phyloP scores from a whole-genome alignment of 768 basidiomycete genomes.

The Ramaria rubella region DNA sequence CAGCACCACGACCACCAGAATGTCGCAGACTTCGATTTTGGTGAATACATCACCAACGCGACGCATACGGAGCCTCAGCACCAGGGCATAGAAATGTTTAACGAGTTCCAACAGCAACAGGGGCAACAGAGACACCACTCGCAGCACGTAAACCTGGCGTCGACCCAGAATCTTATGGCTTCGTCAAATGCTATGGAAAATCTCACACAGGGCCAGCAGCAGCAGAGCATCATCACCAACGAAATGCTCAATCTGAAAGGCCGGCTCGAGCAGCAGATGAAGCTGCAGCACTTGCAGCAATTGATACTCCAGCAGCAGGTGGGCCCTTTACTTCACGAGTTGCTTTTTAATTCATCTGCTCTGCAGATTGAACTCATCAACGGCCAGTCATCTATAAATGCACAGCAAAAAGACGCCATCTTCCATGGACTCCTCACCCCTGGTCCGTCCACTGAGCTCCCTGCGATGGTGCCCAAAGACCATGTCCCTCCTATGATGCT shows the following conservation, averaged over 20 bases:
- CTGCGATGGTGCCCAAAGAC: constrained; percentile 50
- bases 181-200: not conserved
- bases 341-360: not conserved
- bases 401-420: constrained; percentile 21
- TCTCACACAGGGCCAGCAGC: not conserved
- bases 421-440: constrained; percentile 62
- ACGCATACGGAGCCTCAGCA: not conserved
- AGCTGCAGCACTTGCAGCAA: constrained; percentile 70
- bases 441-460: constrained; percentile 63
- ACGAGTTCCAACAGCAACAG: constrained; percentile 9
- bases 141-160: constrained; percentile 4
- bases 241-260: constrained; percentile 16
- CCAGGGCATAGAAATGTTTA: constrained; percentile 2
- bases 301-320: constrained; percentile 91
- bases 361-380: constrained; percentile 66
- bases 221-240: not conserved
- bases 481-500: constrained; percentile 60
- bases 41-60: not conserved
- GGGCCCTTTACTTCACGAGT: constrained; percentile 17
- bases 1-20: not conserved
- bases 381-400: constrained; percentile 25
- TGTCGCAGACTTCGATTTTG: constrained; percentile 2
- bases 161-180: not conserved
- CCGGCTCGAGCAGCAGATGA: constrained; percentile 45
- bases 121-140: constrained; percentile 4